phyloP scores from a whole-genome alignment of 2,329 filamentous ascomycete species.

The Colletotrichum incanum region DNA sequence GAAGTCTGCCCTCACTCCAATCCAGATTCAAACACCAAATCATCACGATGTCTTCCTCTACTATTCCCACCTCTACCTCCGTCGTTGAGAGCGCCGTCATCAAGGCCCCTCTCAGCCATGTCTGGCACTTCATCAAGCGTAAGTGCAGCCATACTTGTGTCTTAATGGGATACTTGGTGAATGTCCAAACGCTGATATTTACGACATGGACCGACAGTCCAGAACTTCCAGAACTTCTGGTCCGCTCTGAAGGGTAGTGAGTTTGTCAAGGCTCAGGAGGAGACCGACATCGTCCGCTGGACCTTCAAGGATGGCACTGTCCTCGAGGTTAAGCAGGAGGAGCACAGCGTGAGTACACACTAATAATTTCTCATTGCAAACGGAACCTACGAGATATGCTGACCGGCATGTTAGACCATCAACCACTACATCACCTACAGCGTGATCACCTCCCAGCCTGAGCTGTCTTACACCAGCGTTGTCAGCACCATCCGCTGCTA shows the following conservation, averaged over 20 bases:
- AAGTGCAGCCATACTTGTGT: background rate
- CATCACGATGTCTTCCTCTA: slow-evolving; percentile 53
- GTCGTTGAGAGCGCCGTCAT: slow-evolving; percentile 79
- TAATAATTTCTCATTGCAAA: background rate
- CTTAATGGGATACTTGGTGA: background rate
- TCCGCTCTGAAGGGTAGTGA: slow-evolving; percentile 73
- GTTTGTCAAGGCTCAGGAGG: slow-evolving; percentile 74
- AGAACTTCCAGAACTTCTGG: slow-evolving; percentile 79
- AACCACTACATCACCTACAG: slow-evolving; percentile 84
- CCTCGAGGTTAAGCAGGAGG: slow-evolving; percentile 82
- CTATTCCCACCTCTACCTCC: slow-evolving; percentile 77
- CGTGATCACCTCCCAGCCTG: slow-evolving; percentile 77
- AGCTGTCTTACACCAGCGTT: slow-evolving; percentile 76
- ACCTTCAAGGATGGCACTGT: slow-evolving; percentile 79
- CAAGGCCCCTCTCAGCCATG: slow-evolving; percentile 74
- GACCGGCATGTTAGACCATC: slow-evolving; percentile 65
- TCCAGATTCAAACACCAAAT: slow-evolving; percentile 14
- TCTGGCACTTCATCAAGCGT: slow-evolving; percentile 83
- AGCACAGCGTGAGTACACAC: slow-evolving; percentile 73
- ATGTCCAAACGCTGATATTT: slow-evolving; percentile 8
- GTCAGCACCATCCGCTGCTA: slow-evolving; percentile 78
- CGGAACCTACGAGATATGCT: background rate
- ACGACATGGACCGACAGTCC: slow-evolving; percentile 53
- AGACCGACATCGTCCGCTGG: slow-evolving; percentile 80
- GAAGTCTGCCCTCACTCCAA: background rate